Evolutionary conservation across 345 rosid species (phyloP).

Genomic region (Melaleuca alternifolia): DNA sequence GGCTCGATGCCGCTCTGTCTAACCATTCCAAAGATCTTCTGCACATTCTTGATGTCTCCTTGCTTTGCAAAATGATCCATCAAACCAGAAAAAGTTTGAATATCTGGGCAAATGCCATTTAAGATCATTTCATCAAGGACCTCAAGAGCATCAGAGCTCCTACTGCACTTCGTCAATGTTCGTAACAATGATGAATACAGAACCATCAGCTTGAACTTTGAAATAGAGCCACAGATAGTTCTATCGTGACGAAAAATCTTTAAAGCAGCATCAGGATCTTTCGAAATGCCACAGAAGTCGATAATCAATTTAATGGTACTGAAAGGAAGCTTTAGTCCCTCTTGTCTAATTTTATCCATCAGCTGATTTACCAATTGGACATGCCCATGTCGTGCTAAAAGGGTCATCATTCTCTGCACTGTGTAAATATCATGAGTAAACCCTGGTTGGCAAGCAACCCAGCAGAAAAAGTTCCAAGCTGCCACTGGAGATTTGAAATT

Average conservation of each 20-base stretch:
- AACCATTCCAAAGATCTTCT: conserved; percentile 56
- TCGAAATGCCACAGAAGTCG: conserved; percentile 78
- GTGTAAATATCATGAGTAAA: conserved; percentile 72
- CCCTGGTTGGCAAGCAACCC: conserved; percentile 85
- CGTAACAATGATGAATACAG: conserved; percentile 69
- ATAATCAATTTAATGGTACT: conserved; percentile 69
- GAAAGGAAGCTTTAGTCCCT: conserved; percentile 63
- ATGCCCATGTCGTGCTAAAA: conserved; percentile 60
- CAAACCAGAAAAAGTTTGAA: conserved; percentile 79
- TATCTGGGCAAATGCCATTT: conserved; percentile 50
- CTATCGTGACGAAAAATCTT: conserved; percentile 56
- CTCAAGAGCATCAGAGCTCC: conserved; percentile 51
- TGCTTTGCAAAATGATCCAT: conserved; percentile 65
- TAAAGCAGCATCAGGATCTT: conserved; percentile 75
- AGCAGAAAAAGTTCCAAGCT: conserved; percentile 88
- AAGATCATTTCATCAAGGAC: conserved; percentile 68
- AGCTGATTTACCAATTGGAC: conserved; percentile 64
- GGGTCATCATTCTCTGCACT: conserved; percentile 65
- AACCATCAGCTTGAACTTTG: conserved; percentile 53
- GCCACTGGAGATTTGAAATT: conserved; percentile 53
- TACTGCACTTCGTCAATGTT: conserved; percentile 66
- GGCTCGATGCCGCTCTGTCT: conserved; percentile 62
- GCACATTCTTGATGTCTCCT: conserved; percentile 71
- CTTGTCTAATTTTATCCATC: conserved; percentile 44
- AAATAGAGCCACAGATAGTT: conserved; percentile 41